Evolutionary conservation across 2,329 filamentous ascomycete species (phyloP).

Genomic region (Ceratocystis ficicola): DNA sequence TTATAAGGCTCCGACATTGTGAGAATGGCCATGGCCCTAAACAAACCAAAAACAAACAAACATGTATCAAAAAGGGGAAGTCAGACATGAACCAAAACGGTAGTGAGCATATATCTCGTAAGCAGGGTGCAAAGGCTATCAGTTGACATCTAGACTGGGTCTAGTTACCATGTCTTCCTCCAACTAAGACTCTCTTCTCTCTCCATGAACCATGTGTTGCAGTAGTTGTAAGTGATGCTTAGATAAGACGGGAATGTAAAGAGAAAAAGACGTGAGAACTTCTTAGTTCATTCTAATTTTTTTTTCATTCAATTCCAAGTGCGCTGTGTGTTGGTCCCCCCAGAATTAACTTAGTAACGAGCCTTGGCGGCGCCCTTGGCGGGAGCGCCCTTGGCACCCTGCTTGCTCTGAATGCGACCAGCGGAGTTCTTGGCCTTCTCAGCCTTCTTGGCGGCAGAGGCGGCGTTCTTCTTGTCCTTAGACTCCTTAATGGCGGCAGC

Average conservation of each 20-base stretch:
- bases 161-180: neutral
- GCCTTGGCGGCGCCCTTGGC: conserved; percentile 74
- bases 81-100: neutral
- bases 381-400: conserved; percentile 83
- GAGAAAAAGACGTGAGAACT: conserved; percentile 15
- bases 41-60: neutral
- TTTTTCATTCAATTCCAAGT: conserved; percentile 22
- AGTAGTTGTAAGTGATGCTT: neutral
- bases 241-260: conserved; percentile 5
- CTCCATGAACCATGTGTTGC: neutral
- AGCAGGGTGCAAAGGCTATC: neutral
- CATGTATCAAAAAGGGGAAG: neutral
- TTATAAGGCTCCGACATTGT: neutral
- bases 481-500: conserved; percentile 84
- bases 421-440: conserved; percentile 97
- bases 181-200: neutral
- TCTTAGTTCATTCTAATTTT: conserved; percentile 22
- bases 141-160: neutral
- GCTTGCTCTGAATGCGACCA: conserved; percentile 81
- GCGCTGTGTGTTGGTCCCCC: conserved; percentile 20
- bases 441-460: conserved; percentile 88
- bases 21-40: neutral
- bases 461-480: conserved; percentile 95
- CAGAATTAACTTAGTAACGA: conserved; percentile 49
- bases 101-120: neutral